Conservation (phyloP, 1,284 basidiomycete species). For the Cryptococcus sp. region DNA sequence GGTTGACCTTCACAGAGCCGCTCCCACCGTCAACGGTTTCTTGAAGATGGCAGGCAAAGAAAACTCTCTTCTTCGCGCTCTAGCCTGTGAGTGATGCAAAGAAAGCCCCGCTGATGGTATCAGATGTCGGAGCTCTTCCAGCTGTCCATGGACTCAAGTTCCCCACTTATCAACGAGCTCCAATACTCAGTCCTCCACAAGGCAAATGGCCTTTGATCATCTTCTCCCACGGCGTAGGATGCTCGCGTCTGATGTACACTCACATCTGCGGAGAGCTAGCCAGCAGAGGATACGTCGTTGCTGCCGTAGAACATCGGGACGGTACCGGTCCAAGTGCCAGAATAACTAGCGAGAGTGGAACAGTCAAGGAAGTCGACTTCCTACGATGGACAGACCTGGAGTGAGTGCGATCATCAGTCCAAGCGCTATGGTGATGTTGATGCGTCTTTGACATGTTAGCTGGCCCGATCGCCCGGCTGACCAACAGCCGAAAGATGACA, state of each 20-base stretch:
- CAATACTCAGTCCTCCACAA: slow-evolving; percentile 32
- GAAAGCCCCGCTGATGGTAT: no score
- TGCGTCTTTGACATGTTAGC: slow-evolving; percentile 32
- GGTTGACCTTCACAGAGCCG: no score
- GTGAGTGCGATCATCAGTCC: no score
- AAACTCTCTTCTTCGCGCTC: no score
- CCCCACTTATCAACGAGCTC: slow-evolving; percentile 49
- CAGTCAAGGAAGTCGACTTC: slow-evolving; percentile 46
- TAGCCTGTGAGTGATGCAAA: no score
- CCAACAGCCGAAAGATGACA: no score
- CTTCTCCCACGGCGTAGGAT: slow-evolving; percentile 54
- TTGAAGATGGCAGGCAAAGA: no score
- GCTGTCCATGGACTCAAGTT: slow-evolving; percentile 53
- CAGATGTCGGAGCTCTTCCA: slow-evolving; percentile 43
- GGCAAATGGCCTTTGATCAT: slow-evolving; percentile 51
- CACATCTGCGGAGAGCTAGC: slow-evolving; percentile 55
- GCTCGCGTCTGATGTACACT: slow-evolving; percentile 54
- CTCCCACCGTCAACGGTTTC: no score
- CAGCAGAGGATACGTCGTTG: slow-evolving; percentile 55
- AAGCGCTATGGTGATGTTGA: no score
- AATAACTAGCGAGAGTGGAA: slow-evolving; percentile 45
- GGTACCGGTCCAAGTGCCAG: slow-evolving; percentile 55
- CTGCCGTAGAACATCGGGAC: slow-evolving; percentile 58
- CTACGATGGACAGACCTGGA: slow-evolving; percentile 51
- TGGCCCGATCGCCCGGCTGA: no score